Conservation (phyloP, 2,329 filamentous ascomycete genomes). For the Paradendryphiella salina region DNA sequence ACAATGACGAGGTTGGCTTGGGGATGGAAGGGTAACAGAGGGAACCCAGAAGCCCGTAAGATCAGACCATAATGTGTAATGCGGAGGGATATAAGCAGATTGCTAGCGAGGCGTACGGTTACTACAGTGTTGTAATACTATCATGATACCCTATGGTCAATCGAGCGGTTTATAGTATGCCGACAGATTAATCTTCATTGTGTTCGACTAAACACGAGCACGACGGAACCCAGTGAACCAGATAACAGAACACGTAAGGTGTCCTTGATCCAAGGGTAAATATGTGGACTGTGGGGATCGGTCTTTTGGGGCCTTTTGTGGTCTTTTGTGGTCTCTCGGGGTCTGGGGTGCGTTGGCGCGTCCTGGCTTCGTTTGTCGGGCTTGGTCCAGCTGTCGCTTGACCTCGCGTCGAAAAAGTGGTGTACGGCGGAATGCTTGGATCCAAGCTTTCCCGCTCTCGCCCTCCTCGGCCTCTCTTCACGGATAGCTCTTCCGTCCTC, state of each 20-base stretch:
- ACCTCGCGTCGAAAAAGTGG: slow-evolving; percentile 6
- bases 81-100: background rate
- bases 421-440: slow-evolving; percentile 26
- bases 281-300: background rate
- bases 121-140: background rate
- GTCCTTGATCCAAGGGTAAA: background rate
- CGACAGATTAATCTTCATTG: background rate
- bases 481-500: background rate
- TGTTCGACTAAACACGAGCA: background rate
- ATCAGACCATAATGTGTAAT: slow-evolving; percentile 5
- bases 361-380: slow-evolving; percentile 7
- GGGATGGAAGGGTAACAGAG: slow-evolving; percentile 29
- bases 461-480: background rate
- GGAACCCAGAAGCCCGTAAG: slow-evolving; percentile 21
- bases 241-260: background rate
- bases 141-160: background rate
- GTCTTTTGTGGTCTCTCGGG: background rate
- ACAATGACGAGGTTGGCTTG: slow-evolving; percentile 31
- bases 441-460: slow-evolving; percentile 27
- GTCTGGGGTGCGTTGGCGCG: slow-evolving; percentile 20
- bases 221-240: background rate
- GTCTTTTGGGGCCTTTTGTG: background rate
- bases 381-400: slow-evolving; percentile 8
- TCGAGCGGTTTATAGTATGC: background rate
- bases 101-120: background rate